Conservation (phyloP, 371 early-diverging fungal genomes). For the Mucor circinelloides region DNA sequence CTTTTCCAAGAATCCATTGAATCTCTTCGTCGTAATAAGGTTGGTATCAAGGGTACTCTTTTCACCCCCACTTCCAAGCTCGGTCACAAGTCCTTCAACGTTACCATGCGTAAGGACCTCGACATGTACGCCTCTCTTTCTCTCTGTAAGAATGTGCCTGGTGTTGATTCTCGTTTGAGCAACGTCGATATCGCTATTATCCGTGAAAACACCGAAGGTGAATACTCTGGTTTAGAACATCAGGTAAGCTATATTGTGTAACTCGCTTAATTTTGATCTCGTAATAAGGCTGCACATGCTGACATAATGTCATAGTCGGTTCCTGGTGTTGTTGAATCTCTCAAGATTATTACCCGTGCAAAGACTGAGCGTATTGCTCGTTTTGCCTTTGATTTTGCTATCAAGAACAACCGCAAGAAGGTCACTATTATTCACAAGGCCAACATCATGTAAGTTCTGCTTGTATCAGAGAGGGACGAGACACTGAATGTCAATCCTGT, state of each 20-base stretch:
- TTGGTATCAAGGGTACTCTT: slow-evolving; percentile 95
- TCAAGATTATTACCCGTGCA: slow-evolving; percentile 92
- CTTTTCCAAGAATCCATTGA: slow-evolving; percentile 87
- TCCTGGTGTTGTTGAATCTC: slow-evolving; percentile 96
- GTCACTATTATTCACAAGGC: slow-evolving; percentile 98
- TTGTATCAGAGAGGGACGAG: background rate
- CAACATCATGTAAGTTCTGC: slow-evolving; percentile 89
- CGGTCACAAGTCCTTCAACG: slow-evolving; percentile 94
- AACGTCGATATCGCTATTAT: slow-evolving; percentile 96
- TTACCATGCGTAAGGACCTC: slow-evolving; percentile 92
- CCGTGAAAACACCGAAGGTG: slow-evolving; percentile 99
- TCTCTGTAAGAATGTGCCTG: slow-evolving; percentile 85
- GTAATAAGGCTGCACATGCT: no score
- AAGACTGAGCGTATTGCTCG: slow-evolving; percentile 98
- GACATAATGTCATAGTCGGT: slow-evolving; percentile 73
- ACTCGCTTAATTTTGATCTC: no score
- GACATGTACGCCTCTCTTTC: slow-evolving; percentile 95
- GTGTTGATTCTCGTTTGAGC: slow-evolving; percentile 80
- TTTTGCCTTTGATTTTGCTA: slow-evolving; percentile 97
- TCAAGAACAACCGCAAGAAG: slow-evolving; percentile 94
- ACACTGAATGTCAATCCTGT: slow-evolving; percentile 1
- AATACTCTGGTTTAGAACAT: slow-evolving; percentile 98
- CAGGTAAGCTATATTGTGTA: no score
- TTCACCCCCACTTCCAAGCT: slow-evolving; percentile 88
- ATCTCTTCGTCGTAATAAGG: slow-evolving; percentile 91